Base-by-base conservation (phyloP, 1,284 basidiomycete species). In the Ceratobasidium sp. region DNA sequence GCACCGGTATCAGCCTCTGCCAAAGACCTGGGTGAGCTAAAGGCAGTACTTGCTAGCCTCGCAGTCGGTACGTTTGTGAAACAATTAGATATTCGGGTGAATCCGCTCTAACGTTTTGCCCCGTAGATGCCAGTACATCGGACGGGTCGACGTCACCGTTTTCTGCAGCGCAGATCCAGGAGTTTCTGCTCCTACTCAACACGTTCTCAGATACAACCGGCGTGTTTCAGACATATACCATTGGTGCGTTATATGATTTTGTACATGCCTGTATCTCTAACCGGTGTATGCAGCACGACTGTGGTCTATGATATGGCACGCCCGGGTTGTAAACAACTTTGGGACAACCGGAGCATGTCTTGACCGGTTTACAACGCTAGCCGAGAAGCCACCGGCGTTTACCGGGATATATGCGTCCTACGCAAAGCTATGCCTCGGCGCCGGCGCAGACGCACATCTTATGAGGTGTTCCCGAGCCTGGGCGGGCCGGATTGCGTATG, bases 291-390 rank as follows among this genome's bases (percentile, higher is more conserved):
- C n/a, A 73, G 69, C 71, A 0, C 71, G 71, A 5, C 17, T 74
- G 20, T 74, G 71, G 71, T 61, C n/a, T 40, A 74, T 74, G 71
- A 74, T 74, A 42, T 74, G 71, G 71, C 57, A 74, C n/a, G 59
- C 71, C 0, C 71, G 71, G 15, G 50, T 71, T 13, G 57, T 71
- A 4, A 71, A 71, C 56, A 61, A 71, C 56, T 71, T 38, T 33
- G 69, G 69, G 4, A 59, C 69, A 4, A n/a, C 69, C n/a, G 20
- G 57, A 46, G 69, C 42, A 17, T 71, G 69, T 23, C 26, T 71
- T 2, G 69, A 71, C 23, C 54, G 69, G 15, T 71, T 71, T 48
- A 71, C 44, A 5, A 2, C 40, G n/a, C 38, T 71, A 10, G 44
- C 56, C 23, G 44, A 48, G 3, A 33, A 33, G 10, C 56, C 69